Base-by-base conservation (phyloP, 352 stramenopile species). In the Phytophthora ohioensis region DNA sequence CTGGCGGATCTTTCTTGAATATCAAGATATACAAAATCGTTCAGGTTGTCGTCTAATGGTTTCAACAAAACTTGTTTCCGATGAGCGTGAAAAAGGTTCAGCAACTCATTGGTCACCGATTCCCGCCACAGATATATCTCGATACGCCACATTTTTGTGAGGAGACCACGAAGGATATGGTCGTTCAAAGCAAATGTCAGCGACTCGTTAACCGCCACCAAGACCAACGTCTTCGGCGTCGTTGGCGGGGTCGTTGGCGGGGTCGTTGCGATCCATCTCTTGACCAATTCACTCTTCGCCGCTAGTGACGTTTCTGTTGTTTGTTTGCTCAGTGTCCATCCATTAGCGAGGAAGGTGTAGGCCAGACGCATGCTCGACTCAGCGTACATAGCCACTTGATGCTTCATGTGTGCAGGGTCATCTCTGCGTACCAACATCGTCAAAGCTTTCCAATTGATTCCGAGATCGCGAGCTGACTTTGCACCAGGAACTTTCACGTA, bases 371-470 rank as follows among this genome's bases (percentile, higher is more conserved):
- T 9, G 46, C 21, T 41, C 31, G 15, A 55, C 6, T 55, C 21
- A 12, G 12, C 31, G 5, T 42, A 55, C 30, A 41, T 41, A 15
- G 46, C 46, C 6, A 41, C 48, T 55, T 42, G 48, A 55, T 55
- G 30, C 48, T 27, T 55, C 31, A 55, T 8, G 21, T 15, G 39
- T 30, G 48, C 9, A 12, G 48, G 31, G 41, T 27, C 30, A 21
- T 38, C 15, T 21, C 31, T 31, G 13, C 48, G 41, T 4, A 55
- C 48, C 31, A 55, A 15, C 6, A 17, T 55, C 6, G 48, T 55
- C 13, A 55, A 39, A 55, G 31, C 46, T 53, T 32, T 4, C 46
- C n/a, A 38, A 30, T 47, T 27, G 21, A 27, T 47, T 47, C 42
- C 15, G 42, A 30, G 4, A 21, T 47, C n/a, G 42, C n/a, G 15